phyloP scores from a whole-genome alignment of 345 rosid genomes.

The Nephelium lappaceum region DNA sequence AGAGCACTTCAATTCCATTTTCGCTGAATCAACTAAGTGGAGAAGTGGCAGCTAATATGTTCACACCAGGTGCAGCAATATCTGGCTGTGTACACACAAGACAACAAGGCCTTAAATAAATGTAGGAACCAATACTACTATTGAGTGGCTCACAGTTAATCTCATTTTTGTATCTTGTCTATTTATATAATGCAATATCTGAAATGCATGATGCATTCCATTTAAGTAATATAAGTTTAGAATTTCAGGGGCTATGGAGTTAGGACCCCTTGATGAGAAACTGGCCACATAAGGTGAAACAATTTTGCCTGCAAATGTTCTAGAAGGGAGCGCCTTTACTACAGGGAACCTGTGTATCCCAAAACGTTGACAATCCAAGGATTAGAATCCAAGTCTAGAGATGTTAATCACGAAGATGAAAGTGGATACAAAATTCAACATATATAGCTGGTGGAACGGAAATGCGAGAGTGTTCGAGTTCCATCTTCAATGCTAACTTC shows the following conservation, averaged over 20 bases:
- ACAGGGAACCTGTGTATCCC: conserved; percentile 17
- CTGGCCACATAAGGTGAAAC: conserved; percentile 37
- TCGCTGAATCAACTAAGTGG: conserved; percentile 10
- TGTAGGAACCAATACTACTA: not conserved
- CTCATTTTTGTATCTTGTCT: no score
- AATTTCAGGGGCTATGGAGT: conserved; percentile 1
- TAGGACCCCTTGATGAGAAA: conserved; percentile 45
- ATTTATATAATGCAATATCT: no score
- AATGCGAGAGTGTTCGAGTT: conserved; percentile 32
- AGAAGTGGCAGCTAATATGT: conserved; percentile 42
- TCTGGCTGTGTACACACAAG: conserved; percentile 40
- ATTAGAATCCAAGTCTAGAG: not conserved
- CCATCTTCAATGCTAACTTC: conserved; percentile 37
- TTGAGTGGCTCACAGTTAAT: not conserved
- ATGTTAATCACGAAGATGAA: not conserved
- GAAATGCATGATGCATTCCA: not conserved
- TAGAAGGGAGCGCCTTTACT: conserved; percentile 26
- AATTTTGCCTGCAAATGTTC: conserved; percentile 33
- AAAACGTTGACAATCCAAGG: not conserved
- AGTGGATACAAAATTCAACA: not conserved
- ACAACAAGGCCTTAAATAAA: not conserved
- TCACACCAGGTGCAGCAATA: conserved; percentile 49
- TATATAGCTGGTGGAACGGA: conserved; percentile 37
- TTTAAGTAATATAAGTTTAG: conserved; percentile 17
- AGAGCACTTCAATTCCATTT: conserved; percentile 14